Percentiles rank a stretch among this genome's conserved stretches.
phyloP scores from a whole-genome alignment of 176 grass and related monocot genomes.

The Oryza officinalis region DNA sequence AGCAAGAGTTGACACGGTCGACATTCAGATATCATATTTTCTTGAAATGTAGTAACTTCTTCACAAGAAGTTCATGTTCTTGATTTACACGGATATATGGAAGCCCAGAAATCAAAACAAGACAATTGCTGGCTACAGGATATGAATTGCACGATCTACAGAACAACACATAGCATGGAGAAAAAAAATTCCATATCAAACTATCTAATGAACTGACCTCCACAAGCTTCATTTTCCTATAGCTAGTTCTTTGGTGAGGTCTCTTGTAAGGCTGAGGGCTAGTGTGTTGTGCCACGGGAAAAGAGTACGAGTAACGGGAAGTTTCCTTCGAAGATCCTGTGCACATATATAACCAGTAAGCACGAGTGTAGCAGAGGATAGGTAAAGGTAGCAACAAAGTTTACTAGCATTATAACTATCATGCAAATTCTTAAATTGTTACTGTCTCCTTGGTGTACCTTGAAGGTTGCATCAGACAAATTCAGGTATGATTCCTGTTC shows the following conservation, averaged over 20 bases:
- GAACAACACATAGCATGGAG: conserved; percentile 37
- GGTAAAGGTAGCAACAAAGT: background rate
- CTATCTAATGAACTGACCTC: conserved; percentile 8
- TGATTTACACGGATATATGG: conserved; percentile 39
- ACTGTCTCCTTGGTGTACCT: conserved; percentile 48
- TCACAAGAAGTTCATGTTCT: conserved; percentile 9
- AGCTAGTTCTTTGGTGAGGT: conserved; percentile 86
- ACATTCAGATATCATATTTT: conserved; percentile 17
- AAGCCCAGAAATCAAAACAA: conserved; percentile 18
- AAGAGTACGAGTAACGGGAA: conserved; percentile 89
- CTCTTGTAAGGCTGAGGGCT: conserved; percentile 73
- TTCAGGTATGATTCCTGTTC: conserved; percentile 80
- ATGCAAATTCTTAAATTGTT: background rate
- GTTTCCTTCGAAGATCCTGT: conserved; percentile 96
- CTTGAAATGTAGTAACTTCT: background rate
- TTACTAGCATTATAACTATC: background rate
- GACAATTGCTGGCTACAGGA: conserved; percentile 27
- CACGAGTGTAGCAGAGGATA: background rate
- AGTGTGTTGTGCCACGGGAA: conserved; percentile 94
- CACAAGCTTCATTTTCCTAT: conserved; percentile 67
- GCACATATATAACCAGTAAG: conserved; percentile 1
- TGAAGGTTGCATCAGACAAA: conserved; percentile 88
- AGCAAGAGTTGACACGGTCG: too few relatives aligned
- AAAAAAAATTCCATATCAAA: conserved; percentile 31
- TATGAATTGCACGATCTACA: conserved; percentile 37